These are phyloP conservation scores for Xylariaceae sp. DNA, from an alignment of 2,329 filamentous ascomycete genomes.

Conservation along the genomic window DNA sequence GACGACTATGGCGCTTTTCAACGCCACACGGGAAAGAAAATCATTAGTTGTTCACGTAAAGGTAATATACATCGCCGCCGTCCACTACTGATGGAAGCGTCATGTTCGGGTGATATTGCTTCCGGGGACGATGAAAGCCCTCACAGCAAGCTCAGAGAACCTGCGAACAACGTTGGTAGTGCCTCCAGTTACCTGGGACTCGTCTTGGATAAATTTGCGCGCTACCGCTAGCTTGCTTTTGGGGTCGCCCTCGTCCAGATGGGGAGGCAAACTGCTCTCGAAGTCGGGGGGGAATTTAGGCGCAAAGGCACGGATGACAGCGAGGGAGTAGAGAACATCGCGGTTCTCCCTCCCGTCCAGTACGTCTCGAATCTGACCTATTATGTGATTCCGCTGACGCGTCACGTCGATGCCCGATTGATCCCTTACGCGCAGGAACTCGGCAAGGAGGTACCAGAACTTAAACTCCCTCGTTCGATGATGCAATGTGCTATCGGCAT, in stretches of 20 bases:
- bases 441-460: slow-evolving; percentile 81
- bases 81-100: slow-evolving; percentile 1
- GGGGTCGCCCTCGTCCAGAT: slow-evolving; percentile 67
- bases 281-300: slow-evolving; percentile 64
- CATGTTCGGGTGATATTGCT: slow-evolving; percentile 45
- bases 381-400: slow-evolving; percentile 65
- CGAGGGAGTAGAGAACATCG: slow-evolving; percentile 88
- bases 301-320: slow-evolving; percentile 75
- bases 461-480: slow-evolving; percentile 66
- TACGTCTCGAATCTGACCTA: slow-evolving; percentile 68
- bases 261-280: slow-evolving; percentile 58
- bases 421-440: slow-evolving; percentile 67
- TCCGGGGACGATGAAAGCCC: slow-evolving; percentile 60
- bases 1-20: slow-evolving; percentile 2
- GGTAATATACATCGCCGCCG: slow-evolving; percentile 18
- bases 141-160: slow-evolving; percentile 67
- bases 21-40: slow-evolving; percentile 9
- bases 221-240: slow-evolving; percentile 70
- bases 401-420: slow-evolving; percentile 52
- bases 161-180: slow-evolving; percentile 73
- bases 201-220: slow-evolving; percentile 69
- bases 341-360: slow-evolving; percentile 83
- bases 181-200: slow-evolving; percentile 65
- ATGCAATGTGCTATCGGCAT: slow-evolving; percentile 55
- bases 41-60: slow-evolving; percentile 1